phyloP scores from a whole-genome alignment of 1,139 yeast species.

The Wickerhamomyces sp. region DNA sequence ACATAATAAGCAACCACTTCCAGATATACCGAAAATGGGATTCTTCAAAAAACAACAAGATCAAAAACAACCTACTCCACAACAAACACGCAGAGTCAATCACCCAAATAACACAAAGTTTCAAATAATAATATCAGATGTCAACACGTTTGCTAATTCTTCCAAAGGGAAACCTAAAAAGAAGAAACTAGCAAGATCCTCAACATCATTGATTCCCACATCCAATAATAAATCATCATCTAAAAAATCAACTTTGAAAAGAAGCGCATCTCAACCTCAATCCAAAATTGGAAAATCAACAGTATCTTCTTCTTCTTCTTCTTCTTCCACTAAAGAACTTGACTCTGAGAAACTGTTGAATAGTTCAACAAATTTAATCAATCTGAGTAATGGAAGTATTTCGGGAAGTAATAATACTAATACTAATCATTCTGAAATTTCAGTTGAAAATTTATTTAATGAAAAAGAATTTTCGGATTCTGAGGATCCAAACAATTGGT shows the following conservation, averaged over 20 bases:
- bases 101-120: constrained; percentile 13
- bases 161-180: constrained; percentile 10
- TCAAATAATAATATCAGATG: constrained; percentile 25
- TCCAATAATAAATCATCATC: constrained; percentile 6
- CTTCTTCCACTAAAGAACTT: neutral
- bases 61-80: constrained; percentile 4
- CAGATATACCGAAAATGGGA: constrained; percentile 18
- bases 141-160: constrained; percentile 17
- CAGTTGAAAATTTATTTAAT: constrained; percentile 10
- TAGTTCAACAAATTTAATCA: neutral
- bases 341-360: constrained; percentile 1
- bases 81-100: constrained; percentile 1
- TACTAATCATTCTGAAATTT: neutral
- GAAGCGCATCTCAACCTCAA: constrained; percentile 22
- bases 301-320: neutral
- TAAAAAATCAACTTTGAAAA: constrained; percentile 19
- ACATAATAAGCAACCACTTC: neutral
- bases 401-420: too few species aligned
- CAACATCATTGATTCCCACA: constrained; percentile 12
- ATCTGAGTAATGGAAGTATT: neutral
- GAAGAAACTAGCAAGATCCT: constrained; percentile 18
- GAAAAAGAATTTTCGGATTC: constrained; percentile 6
- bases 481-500: constrained; percentile 5
- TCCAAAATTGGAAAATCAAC: constrained; percentile 9
- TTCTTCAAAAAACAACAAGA: constrained; percentile 14